A percentile compares a stretch with the other conserved stretches of the same genome.
Conservation (phyloP, 2,329 filamentous ascomycete genomes). For the Fusarium bactridioides region DNA sequence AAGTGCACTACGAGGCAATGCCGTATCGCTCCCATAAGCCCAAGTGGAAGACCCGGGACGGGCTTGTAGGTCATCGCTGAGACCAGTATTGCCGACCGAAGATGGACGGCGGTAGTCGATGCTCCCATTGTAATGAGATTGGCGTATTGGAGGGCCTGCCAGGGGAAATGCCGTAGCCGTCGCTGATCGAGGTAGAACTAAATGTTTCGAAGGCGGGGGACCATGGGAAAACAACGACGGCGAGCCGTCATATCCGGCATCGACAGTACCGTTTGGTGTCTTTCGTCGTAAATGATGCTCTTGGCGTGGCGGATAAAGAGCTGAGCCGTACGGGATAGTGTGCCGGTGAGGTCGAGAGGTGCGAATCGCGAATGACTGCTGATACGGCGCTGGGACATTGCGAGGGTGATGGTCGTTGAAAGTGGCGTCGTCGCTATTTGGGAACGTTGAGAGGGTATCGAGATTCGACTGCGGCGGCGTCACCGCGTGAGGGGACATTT, state of each 20-base stretch:
- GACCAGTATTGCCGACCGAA: constrained; percentile 14
- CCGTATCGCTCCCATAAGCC: constrained; percentile 20
- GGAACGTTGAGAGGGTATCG: constrained; percentile 45
- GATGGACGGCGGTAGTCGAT: constrained; percentile 19
- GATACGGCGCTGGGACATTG: constrained; percentile 36
- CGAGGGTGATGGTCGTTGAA: constrained; percentile 41
- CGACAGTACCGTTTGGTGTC: constrained; percentile 91
- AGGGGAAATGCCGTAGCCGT: constrained; percentile 28
- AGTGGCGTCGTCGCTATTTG: constrained; percentile 25
- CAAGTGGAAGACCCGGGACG: constrained; percentile 22
- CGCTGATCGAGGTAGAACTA: constrained; percentile 71
- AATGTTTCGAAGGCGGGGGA: constrained; percentile 82
- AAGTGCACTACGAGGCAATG: constrained; percentile 21
- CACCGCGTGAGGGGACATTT: constrained; percentile 61
- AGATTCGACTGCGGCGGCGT: constrained; percentile 52
- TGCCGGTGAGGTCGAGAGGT: constrained; percentile 42
- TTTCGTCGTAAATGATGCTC: constrained; percentile 90
- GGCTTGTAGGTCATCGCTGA: constrained; percentile 24
- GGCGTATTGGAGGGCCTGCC: constrained; percentile 15
- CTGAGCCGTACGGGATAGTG: constrained; percentile 15
- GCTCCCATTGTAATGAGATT: constrained; percentile 17
- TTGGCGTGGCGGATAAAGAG: constrained; percentile 44
- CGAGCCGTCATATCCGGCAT: constrained; percentile 89
- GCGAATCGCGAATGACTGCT: constrained; percentile 46
- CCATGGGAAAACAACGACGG: constrained; percentile 75